Conservation (phyloP, 371 early-diverging fungal genomes). For the Zopfochytrium polystomum region DNA sequence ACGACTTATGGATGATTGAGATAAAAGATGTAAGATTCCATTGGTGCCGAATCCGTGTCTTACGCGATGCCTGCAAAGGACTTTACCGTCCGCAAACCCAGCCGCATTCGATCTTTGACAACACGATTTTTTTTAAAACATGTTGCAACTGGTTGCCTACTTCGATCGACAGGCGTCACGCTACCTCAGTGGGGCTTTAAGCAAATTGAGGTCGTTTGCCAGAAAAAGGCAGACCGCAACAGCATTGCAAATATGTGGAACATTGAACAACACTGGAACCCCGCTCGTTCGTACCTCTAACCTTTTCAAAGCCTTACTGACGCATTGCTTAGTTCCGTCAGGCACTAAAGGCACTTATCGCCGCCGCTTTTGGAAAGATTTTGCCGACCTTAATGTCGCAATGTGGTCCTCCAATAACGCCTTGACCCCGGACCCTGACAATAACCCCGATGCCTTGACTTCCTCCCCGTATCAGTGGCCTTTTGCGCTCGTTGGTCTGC, state of each 20-base stretch:
- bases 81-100: conserved; percentile 34
- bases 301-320: conserved; percentile 5
- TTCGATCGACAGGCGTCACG: conserved; percentile 73
- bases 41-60: conserved; percentile 1
- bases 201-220: conserved; percentile 93
- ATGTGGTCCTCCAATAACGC: conserved; percentile 99
- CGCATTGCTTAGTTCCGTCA: conserved; percentile 50
- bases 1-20: conserved; percentile 92
- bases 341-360: conserved; percentile 58
- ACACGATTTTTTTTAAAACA: conserved; percentile 90
- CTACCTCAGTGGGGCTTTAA: conserved; percentile 99
- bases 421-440: conserved; percentile 93
- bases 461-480: conserved; percentile 96
- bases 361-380: conserved; percentile 79
- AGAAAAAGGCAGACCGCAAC: conserved; percentile 57
- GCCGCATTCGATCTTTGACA: conserved; percentile 69
- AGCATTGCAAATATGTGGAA: conserved; percentile 87
- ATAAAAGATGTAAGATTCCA: conserved; percentile 60
- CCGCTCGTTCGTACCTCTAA: conserved; percentile 45
- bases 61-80: conserved; percentile 25
- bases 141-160: conserved; percentile 71
- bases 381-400: conserved; percentile 91
- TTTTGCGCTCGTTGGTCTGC: conserved; percentile 82
- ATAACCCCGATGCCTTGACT: conserved; percentile 81
- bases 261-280: conserved; percentile 88